Base-by-base conservation (phyloP, 108 stramenopile genomes). In the Stephanodiscus minutulus region DNA sequence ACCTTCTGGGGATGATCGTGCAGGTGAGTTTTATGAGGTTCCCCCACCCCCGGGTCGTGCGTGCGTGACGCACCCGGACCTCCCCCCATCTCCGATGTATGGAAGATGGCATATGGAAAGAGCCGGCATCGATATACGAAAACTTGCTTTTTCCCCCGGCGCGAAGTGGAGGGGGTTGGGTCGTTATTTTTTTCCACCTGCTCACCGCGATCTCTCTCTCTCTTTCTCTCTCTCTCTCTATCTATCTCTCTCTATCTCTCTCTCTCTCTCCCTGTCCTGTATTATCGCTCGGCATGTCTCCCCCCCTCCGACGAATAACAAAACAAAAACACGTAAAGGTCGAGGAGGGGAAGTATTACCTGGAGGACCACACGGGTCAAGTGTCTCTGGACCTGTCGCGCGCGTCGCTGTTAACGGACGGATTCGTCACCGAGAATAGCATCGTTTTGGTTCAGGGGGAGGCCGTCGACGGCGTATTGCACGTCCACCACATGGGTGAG, bases 381-480 rank as follows among this genome's bases (percentile, higher is more conserved):
- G 83, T 95, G 5, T 87, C 79, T 21, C 58, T 95, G 21, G 66
- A 84, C 37, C 65, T 91, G 29, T 77, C 86, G 35, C 65, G 84
- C 9, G 83, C 86, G 4, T 69, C 77, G 10, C 48, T 80, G 0
- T 29, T 91, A 9, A 87, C 89, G 6, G 84, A 83, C 47, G 76
- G 90, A 15, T 91, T 94, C 66, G 72, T 93, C 46, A 88, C 94
- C 17, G 98, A 98, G 58, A 85, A 96, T 72, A 88, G 85, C 75
- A 85, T 96, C 39, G 85, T 95, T 7, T 74, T 98, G 53, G 90
- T 96, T 11, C 89, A 96, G 65, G 98, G 98, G 24, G 81, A 90
- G 59, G 87, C 95, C 47, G 71, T 84, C 50, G 90, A 93, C 68
- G 92, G 93, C 33, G 81, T 87, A 20, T 73, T 98, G 28, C 61